Evolutionary conservation across 345 rosid species (phyloP).

Genomic region (Carallia brachiata): DNA sequence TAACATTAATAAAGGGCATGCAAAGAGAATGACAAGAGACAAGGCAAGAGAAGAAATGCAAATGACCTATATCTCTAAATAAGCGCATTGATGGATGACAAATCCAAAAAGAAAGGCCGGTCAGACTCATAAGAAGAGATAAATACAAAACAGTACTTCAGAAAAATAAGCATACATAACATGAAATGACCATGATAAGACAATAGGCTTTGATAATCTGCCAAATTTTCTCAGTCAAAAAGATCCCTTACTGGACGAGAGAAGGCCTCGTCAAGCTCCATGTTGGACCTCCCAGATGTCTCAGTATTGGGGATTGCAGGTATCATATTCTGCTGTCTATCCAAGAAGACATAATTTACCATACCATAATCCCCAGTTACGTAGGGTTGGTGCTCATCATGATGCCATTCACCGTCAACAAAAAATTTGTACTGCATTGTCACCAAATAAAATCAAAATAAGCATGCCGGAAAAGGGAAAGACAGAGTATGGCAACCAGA

Average conservation of each 20-base stretch:
- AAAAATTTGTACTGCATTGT: slow-evolving; percentile 68
- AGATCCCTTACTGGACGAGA: background rate
- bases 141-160: no score
- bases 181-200: no score
- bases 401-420: slow-evolving; percentile 93
- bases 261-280: background rate
- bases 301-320: background rate
- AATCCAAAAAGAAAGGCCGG: no score
- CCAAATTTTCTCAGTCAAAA: no score
- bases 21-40: background rate
- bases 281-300: background rate
- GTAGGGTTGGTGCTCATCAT: slow-evolving; percentile 70
- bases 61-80: no score
- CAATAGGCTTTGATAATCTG: no score
- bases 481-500: no score
- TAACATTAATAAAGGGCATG: slow-evolving; percentile 4
- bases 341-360: slow-evolving; percentile 53
- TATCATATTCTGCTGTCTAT: background rate
- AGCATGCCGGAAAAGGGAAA: background rate
- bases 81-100: no score
- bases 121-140: no score
- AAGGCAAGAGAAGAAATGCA: slow-evolving; percentile 16
- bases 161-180: no score
- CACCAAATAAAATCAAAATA: background rate
- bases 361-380: slow-evolving; percentile 58